Conservation (phyloP, 306 rosid species). For the Cotoneaster glaucophyllus region DNA sequence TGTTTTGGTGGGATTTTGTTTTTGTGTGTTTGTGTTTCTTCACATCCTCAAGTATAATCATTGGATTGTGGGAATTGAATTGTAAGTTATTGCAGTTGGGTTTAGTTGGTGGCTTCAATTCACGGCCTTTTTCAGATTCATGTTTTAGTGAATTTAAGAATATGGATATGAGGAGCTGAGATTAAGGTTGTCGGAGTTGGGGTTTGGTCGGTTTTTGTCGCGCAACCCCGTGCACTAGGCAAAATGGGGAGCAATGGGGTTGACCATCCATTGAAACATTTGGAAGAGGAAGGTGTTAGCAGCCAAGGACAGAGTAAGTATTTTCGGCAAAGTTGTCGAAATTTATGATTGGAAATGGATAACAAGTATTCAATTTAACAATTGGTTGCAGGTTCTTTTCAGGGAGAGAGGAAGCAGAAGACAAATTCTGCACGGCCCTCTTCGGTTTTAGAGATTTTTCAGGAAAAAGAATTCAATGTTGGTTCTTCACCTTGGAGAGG, state of each 20-base stretch:
- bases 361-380: conserved; percentile 11
- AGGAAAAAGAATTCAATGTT: conserved; percentile 21
- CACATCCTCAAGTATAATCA: background rate
- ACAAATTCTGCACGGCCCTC: conserved; percentile 5
- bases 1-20: conserved; percentile 3
- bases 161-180: conserved; percentile 9
- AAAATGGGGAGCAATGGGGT: conserved; percentile 41
- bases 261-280: conserved; percentile 16
- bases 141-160: conserved; percentile 1
- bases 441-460: conserved; percentile 18
- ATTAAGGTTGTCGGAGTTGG: conserved; percentile 8
- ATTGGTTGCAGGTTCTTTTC: conserved; percentile 21
- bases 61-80: conserved; percentile 11
- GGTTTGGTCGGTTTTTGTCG: background rate
- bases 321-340: conserved; percentile 21
- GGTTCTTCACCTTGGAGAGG: conserved; percentile 43
- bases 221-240: background rate
- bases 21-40: background rate
- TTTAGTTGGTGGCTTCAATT: background rate
- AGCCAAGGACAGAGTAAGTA: conserved; percentile 17
- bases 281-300: conserved; percentile 24
- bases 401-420: conserved; percentile 13
- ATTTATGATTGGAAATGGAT: conserved; percentile 6
- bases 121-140: background rate
- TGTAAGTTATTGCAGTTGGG: background rate